Base-by-base conservation (phyloP, 495 filamentous ascomycete species). In the Amphirosellinia nigrospora region DNA sequence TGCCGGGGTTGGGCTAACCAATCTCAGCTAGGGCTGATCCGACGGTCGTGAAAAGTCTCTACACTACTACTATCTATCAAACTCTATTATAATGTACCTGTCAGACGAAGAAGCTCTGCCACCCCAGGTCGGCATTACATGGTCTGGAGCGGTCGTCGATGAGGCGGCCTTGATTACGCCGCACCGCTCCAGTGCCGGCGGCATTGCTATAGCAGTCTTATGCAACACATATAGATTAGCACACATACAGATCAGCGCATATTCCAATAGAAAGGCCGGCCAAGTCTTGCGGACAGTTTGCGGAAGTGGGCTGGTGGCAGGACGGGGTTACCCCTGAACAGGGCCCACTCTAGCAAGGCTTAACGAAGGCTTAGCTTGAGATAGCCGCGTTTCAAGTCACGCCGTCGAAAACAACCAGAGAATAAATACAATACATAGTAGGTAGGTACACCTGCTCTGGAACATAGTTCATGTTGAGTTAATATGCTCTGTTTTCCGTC, bases 21-120 rank as follows among this genome's bases (percentile, higher is more conserved):
- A 41, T 67, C 19, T 62, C 64, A 21, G 70, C 39, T 45, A 72
- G 63, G 74, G 74, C 48, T 65, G 63, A 53, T 36, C 34, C 21
- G 63, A 41, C 45, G 46, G 41, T 30, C 34, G 32, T 19, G 4
- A 32, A 65, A 65, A 28, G 28, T 30, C n/a, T 43, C 26, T 48
- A 30, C 50, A 13, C 38, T 30, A 30, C 41, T 30, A 10, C 38
- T n/a, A n/a, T n/a, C n/a, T n/a, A n/a, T n/a, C n/a, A n/a, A n/a
- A n/a, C n/a, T n/a, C n/a, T n/a, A n/a, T n/a, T n/a, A n/a, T n/a
- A n/a, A n/a, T n/a, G n/a, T n/a, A n/a, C n/a, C n/a, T 32, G 1
- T 16, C 23, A 6, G 15, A 11, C 28, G 19, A 62, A 9, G 21
- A 23, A 43, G 59, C 10, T 41, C 38, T 45, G 56, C 56, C 39